A percentile compares a stretch with the other conserved stretches of the same genome.
Evolutionary conservation across 306 rosid species (phyloP).

Genomic region (peach (Prunus persica)): Prunus_persica_NCBIv2 NC_034015.1:18931001-18931500

Average conservation of each 20-base stretch:
- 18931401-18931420: conserved; percentile 65
- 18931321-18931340: not conserved
- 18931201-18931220: conserved; percentile 61
- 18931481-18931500: conserved; percentile 16
- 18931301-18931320: not conserved
- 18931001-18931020: not conserved
- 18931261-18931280: conserved; percentile 20
- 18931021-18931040: not conserved
- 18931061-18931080: not conserved
- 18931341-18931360: conserved; percentile 15
- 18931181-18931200: conserved; percentile 54
- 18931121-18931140: conserved; percentile 8
- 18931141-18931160: conserved; percentile 64
- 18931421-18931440: conserved; percentile 35
- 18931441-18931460: not conserved
- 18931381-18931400: conserved; percentile 62
- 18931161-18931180: conserved; percentile 74
- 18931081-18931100: not conserved
- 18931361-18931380: conserved; percentile 75
- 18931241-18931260: conserved; percentile 62
- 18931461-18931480: conserved; percentile 10
- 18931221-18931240: conserved; percentile 54
- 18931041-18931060: not conserved
- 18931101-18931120: not conserved
- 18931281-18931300: not conserved